Evolutionary conservation across 805 yeast genomes (phyloP).

Genomic region (Zygosaccharomyces bailii): DNA sequence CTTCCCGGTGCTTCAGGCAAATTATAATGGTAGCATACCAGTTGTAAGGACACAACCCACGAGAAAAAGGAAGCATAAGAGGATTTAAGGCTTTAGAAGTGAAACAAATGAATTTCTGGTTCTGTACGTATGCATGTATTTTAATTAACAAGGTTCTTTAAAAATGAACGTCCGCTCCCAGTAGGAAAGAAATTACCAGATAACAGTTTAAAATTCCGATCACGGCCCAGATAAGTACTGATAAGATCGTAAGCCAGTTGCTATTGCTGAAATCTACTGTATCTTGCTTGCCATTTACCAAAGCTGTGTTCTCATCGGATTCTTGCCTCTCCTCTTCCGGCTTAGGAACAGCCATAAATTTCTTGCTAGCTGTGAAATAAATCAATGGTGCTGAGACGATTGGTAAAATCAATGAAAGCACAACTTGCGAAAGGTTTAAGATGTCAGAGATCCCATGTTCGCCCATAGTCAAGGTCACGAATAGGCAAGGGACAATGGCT

Average conservation of each 20-base stretch:
- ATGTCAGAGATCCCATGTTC: slow-evolving; percentile 75
- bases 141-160: slow-evolving; percentile 21
- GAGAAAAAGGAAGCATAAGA: slow-evolving; percentile 33
- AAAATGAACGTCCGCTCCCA: slow-evolving; percentile 52
- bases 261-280: slow-evolving; percentile 71
- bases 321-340: slow-evolving; percentile 32
- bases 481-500: slow-evolving; percentile 80
- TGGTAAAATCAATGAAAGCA: slow-evolving; percentile 74
- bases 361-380: slow-evolving; percentile 68
- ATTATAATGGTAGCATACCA: slow-evolving; percentile 78
- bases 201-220: slow-evolving; percentile 71
- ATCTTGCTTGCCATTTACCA: slow-evolving; percentile 19
- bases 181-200: slow-evolving; percentile 50
- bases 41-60: slow-evolving; percentile 40
- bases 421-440: slow-evolving; percentile 79
- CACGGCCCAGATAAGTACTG: slow-evolving; percentile 63
- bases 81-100: slow-evolving; percentile 2
- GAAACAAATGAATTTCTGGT: background rate
- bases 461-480: slow-evolving; percentile 70
- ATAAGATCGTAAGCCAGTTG: slow-evolving; percentile 47
- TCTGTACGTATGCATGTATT: background rate
- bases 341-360: slow-evolving; percentile 58
- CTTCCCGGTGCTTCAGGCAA: slow-evolving; percentile 69
- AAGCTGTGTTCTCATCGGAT: slow-evolving; percentile 31
- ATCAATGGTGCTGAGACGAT: slow-evolving; percentile 86